These are phyloP conservation scores for Schizonepeta tenuifolia DNA, from an alignment of 257 asterid species.

Conservation along the genomic window DNA sequence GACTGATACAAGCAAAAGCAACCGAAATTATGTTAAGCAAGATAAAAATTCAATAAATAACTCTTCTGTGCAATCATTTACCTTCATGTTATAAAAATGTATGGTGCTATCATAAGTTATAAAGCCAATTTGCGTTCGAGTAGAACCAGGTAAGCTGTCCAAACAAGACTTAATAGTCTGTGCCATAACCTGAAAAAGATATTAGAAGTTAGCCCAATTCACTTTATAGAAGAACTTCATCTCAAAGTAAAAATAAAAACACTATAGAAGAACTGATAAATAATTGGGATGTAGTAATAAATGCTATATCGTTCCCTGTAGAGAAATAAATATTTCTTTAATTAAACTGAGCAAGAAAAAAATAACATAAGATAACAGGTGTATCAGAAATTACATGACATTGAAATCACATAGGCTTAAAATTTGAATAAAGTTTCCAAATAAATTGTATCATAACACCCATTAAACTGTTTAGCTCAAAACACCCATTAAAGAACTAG, in stretches of 20 bases:
- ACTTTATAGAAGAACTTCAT: not conserved
- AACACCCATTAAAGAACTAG: conserved; percentile 16
- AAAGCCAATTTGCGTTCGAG: conserved; percentile 96
- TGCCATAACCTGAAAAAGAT: conserved; percentile 76
- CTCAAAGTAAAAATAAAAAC: too few species aligned
- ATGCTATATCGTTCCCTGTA: conserved; percentile 20
- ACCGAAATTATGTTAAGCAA: conserved; percentile 23
- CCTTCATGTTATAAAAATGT: conserved; percentile 98
- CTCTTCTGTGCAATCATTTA: conserved; percentile 35
- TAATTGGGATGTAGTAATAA: conserved; percentile 6
- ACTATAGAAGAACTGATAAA: conserved; percentile 21
- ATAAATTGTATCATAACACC: conserved; percentile 10
- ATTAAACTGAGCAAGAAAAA: conserved; percentile 13
- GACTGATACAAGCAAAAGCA: conserved; percentile 61
- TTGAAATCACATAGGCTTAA: not conserved
- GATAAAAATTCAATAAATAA: conserved; percentile 28
- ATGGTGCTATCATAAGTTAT: conserved; percentile 94
- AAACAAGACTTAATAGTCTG: conserved; percentile 87
- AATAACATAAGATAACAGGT: conserved; percentile 15
- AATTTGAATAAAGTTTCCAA: not conserved
- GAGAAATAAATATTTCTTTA: conserved; percentile 16
- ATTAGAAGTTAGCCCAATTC: conserved; percentile 23
- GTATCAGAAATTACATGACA: conserved; percentile 24
- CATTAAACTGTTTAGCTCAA: conserved; percentile 16
- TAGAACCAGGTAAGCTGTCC: conserved; percentile 87